A percentile compares a stretch with the other conserved stretches of the same genome.
These are phyloP conservation scores for Leccinum barrowsii DNA, from an alignment of 768 basidiomycete species.

Conservation along the genomic window DNA sequence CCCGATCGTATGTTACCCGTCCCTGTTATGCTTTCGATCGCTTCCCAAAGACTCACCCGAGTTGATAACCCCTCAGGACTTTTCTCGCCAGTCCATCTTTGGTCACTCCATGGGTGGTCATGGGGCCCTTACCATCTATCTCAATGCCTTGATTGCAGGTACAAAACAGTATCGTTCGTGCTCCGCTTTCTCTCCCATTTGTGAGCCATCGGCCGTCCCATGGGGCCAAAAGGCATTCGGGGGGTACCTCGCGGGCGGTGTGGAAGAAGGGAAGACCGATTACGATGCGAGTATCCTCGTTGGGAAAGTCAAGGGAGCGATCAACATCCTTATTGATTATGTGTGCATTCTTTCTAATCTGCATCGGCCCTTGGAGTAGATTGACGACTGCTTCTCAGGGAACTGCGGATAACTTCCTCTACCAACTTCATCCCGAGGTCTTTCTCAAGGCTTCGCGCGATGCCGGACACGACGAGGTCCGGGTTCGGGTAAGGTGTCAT, in stretches of 20 bases:
- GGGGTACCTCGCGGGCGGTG: slow-evolving; percentile 76
- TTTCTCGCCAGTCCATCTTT: slow-evolving; percentile 79
- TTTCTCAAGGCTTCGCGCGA: slow-evolving; percentile 77
- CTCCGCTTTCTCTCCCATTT: slow-evolving; percentile 84
- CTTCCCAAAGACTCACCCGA: background rate
- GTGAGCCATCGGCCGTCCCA: slow-evolving; percentile 80
- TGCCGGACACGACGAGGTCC: slow-evolving; percentile 66
- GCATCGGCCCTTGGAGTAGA: background rate
- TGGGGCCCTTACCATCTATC: slow-evolving; percentile 89
- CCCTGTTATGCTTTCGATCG: background rate
- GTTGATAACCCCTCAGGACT: slow-evolving; percentile 52
- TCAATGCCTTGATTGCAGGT: slow-evolving; percentile 53
- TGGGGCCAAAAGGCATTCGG: slow-evolving; percentile 93
- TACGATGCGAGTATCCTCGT: slow-evolving; percentile 91
- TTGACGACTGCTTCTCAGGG: slow-evolving; percentile 45
- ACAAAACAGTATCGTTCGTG: slow-evolving; percentile 75
- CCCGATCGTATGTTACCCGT: slow-evolving; percentile 59
- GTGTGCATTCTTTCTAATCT: slow-evolving; percentile 38
- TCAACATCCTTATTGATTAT: slow-evolving; percentile 86
- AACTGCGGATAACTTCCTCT: slow-evolving; percentile 76
- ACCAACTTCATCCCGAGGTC: slow-evolving; percentile 87
- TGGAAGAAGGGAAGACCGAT: slow-evolving; percentile 64
- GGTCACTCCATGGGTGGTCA: slow-evolving; percentile 99
- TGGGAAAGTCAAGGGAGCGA: slow-evolving; percentile 50
- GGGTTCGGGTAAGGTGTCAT: slow-evolving; percentile 76